phyloP scores from a whole-genome alignment of 495 filamentous ascomycete species.

The Neurospora sp. region DNA sequence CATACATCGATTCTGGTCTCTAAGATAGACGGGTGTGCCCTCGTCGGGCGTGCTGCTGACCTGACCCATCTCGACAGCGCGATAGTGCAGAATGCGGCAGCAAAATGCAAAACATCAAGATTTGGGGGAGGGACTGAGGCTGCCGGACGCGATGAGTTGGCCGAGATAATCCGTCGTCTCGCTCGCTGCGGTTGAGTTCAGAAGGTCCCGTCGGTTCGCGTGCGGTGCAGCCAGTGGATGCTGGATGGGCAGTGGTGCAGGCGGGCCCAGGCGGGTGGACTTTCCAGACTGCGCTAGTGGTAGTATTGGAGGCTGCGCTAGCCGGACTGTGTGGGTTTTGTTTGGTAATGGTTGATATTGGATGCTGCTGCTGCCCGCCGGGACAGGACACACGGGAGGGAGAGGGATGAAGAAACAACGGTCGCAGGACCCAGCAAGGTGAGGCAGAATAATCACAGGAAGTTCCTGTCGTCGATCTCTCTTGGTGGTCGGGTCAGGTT shows the following conservation, averaged over 20 bases:
- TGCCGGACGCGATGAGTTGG: neutral
- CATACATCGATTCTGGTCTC: constrained; percentile 82
- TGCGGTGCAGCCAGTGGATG: neutral
- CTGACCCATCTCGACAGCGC: constrained; percentile 65
- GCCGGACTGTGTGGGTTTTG: neutral
- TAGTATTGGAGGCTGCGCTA: neutral
- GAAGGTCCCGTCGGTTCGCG: neutral
- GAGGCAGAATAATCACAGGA: neutral
- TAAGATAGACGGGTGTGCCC: constrained; percentile 68
- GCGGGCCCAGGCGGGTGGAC: neutral
- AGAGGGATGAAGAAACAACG: neutral
- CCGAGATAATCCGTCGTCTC: neutral
- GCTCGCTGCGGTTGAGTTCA: neutral
- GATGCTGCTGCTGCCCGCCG: neutral
- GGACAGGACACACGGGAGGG: neutral
- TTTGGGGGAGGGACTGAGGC: neutral
- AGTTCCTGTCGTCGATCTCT: neutral
- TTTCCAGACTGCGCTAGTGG: neutral
- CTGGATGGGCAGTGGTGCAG: neutral
- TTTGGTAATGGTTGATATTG: neutral
- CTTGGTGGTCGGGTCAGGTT: neutral
- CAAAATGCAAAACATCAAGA: constrained; percentile 1
- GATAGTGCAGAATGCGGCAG: constrained; percentile 1
- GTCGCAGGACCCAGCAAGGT: neutral
- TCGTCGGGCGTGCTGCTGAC: constrained; percentile 87